Evolutionary conservation across 1,284 basidiomycete species (phyloP), one percentile per base, ranked within the genome.

Genomic region (Polyporus tsugae): DNA sequence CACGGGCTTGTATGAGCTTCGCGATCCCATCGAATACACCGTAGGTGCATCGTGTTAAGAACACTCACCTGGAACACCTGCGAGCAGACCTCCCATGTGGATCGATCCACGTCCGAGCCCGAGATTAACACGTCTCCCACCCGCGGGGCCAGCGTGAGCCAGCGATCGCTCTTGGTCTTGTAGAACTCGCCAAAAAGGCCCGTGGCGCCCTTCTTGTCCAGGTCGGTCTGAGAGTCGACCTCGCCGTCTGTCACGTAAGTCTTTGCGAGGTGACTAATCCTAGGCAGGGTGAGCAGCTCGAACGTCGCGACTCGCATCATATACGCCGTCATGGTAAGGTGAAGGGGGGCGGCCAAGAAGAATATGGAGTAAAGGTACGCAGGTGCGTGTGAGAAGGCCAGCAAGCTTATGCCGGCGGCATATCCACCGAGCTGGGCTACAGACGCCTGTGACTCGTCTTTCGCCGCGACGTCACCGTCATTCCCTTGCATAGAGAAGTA

Each of bases 131-230:
- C 72, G n/a, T 77, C 76, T n/a, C 72, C 71, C 46, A 78, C 70
- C 17, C 72, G 63, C 15, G 78, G 78, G 0, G 75, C 75, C 22
- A 78, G 72, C 17, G 55, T 64, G 35, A 78, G 66, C 66, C 72
- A 75, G 29, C 66, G 67, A 59, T 77, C 75, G 44, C 53, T 22
- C 65, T 74, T 76, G 22, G 38, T 67, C 73, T 73, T 76, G 68
- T 75, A 79, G 68, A 76, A 79, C 70, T 79, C 78, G 49, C 78
- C 78, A 68, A 76, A 79, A n/a, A 75, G 29, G 4, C 78, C 78
- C 11, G 75, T 78, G 41, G 49, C 63, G 4, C 60, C 44, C 22
- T 42, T 65, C 36, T n/a, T 61, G 49, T 77, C 76, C 38, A 79
- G 59, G 52, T 77, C 73, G 19, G 60, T 64, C n/a, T 76, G 70